Evolutionary conservation across 495 filamentous ascomycete genomes (phyloP), one percentile per base, ranked within the genome.

Genomic region (Glonium stellatum): DNA sequence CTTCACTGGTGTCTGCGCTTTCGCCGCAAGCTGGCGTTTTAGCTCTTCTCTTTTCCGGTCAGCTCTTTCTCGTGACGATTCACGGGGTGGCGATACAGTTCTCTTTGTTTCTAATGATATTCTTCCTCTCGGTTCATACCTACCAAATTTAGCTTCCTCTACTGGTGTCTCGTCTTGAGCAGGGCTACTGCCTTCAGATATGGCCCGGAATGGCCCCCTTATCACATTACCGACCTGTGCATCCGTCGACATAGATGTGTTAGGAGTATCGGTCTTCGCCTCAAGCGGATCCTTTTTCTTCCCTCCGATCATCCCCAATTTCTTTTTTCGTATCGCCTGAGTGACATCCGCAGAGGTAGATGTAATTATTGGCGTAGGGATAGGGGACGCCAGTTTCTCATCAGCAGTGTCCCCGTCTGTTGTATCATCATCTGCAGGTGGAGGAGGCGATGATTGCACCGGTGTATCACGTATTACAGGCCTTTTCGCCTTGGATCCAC

Each of bases 51-150:
- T 54, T 61, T 67, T 73, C 25, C 71, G 57, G 35, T 73, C 67
- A n/a, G 70, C 72, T 27, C 67, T 67, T 44, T 73, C 71, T 47
- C 71, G 61, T 5, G 67, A 60, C n/a, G 70, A 69, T 59, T 76
- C 73, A 21, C 35, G 19, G 11, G 44, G 35, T 36, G 55, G 53
- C n/a, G 64, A 31, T n/a, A 50, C 27, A 35, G 52, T 50, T 53
- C 55, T 58, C 34, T 25, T 13, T 12, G 41, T 18, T 61, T 41
- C 50, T 55, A 49, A 57, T 62, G 44, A 59, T 65, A 31, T 21
- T 63, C 31, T 48, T 44, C 13, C 51, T 58, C 22, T 53, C 41
- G 21, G 23, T 31, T 52, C 21, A 25, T 59, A 27, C 59, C 54
- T 44, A 51, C 27, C 22, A 31, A 21, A 13, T 23, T 37, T 2